Evolutionary conservation across 345 rosid genomes (phyloP).

Genomic region (Eucalyptus regnans): DNA sequence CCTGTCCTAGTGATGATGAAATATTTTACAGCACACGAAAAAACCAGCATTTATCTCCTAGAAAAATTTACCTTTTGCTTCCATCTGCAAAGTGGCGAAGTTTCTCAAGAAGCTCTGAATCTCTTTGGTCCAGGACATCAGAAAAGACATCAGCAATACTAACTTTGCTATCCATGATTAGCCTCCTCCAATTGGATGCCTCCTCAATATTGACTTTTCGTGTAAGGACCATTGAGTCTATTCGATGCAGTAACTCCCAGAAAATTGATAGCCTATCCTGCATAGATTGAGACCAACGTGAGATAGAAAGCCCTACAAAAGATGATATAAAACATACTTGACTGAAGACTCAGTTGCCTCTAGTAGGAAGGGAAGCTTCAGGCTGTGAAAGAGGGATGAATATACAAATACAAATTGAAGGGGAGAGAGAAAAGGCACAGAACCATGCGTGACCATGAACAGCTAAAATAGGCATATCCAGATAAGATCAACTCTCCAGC

Average conservation of each 20-base stretch:
- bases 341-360: neutral
- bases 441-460: neutral
- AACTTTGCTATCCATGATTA: slow-evolving; percentile 31
- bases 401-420: neutral
- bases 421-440: neutral
- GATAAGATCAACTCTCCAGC: neutral
- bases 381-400: neutral
- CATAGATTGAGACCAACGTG: neutral
- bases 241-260: slow-evolving; percentile 66
- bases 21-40: neutral
- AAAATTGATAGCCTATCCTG: slow-evolving; percentile 39
- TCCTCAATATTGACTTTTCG: slow-evolving; percentile 38
- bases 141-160: slow-evolving; percentile 31
- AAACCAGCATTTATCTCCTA: neutral
- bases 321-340: neutral
- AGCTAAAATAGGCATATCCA: neutral
- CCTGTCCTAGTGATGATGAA: neutral
- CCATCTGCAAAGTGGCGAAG: slow-evolving; percentile 32
- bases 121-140: slow-evolving; percentile 32
- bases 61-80: slow-evolving; percentile 34
- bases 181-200: slow-evolving; percentile 51
- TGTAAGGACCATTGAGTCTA: slow-evolving; percentile 67
- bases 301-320: neutral
- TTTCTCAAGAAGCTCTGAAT: slow-evolving; percentile 48
- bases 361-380: neutral